Percentiles rank a stretch among this genome's conserved stretches.
Evolutionary conservation across 208 protist genomes (phyloP).

Genomic region (Herpetomonas tarakana): DNA sequence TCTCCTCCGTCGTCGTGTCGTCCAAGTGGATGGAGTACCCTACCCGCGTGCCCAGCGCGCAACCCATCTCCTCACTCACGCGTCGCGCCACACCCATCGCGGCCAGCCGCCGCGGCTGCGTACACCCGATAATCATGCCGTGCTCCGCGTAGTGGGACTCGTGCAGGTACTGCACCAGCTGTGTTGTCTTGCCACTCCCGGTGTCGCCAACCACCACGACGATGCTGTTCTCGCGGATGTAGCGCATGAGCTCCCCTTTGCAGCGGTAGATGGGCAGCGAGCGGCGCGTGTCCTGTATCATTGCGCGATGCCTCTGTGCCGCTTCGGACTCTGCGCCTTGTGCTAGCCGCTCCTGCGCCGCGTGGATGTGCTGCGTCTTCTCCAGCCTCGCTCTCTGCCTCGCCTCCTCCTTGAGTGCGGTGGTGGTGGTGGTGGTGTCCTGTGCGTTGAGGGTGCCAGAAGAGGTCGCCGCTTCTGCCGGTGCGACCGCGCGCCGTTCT

Average conservation of each 20-base stretch:
- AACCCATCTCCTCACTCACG: slow-evolving; percentile 92
- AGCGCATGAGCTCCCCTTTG: slow-evolving; percentile 67
- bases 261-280: slow-evolving; percentile 72
- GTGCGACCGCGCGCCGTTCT: slow-evolving; percentile 3
- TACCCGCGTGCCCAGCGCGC: slow-evolving; percentile 75
- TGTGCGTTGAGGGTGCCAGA: background rate
- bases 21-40: slow-evolving; percentile 95
- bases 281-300: slow-evolving; percentile 28
- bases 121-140: slow-evolving; percentile 80
- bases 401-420: background rate
- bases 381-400: background rate
- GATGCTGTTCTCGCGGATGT: slow-evolving; percentile 76
- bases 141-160: slow-evolving; percentile 60
- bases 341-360: slow-evolving; percentile 17
- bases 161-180: slow-evolving; percentile 89
- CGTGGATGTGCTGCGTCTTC: slow-evolving; percentile 11
- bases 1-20: slow-evolving; percentile 76
- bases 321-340: slow-evolving; percentile 10
- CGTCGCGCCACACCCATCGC: slow-evolving; percentile 93
- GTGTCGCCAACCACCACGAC: slow-evolving; percentile 88
- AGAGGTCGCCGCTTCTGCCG: background rate
- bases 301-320: slow-evolving; percentile 23
- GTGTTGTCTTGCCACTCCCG: slow-evolving; percentile 91
- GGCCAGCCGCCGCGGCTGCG: slow-evolving; percentile 95
- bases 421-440: background rate